Conservation (phyloP, 1,284 basidiomycete genomes). For the Anthracocystis walkeri region DNA sequence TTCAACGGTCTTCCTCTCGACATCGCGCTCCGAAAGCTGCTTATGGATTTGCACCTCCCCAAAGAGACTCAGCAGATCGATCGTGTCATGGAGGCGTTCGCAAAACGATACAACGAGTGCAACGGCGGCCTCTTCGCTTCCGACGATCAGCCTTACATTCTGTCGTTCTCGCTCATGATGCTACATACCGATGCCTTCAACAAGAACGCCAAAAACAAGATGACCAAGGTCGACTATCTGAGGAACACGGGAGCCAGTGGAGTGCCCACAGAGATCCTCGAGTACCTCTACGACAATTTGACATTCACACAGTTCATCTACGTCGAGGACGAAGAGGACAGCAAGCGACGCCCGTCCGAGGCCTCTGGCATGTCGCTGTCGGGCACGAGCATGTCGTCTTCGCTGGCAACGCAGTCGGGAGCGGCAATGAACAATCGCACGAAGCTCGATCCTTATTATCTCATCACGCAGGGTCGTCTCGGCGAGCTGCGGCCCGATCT, state of each 20-base stretch:
- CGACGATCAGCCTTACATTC: slow-evolving; percentile 88
- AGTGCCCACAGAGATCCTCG: slow-evolving; percentile 83
- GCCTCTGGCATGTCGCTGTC: slow-evolving; percentile 19
- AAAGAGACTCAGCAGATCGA: slow-evolving; percentile 99
- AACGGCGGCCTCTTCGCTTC: slow-evolving; percentile 82
- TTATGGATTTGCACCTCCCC: slow-evolving; percentile 92
- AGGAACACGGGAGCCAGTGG: slow-evolving; percentile 76
- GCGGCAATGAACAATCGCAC: slow-evolving; percentile 67
- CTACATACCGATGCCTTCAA: slow-evolving; percentile 98
- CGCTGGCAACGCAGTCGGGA: slow-evolving; percentile 20
- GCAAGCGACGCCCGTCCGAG: slow-evolving; percentile 37
- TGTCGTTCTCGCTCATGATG: slow-evolving; percentile 99
- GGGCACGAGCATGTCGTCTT: slow-evolving; percentile 13
- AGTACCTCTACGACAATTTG: slow-evolving; percentile 98
- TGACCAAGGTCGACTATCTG: slow-evolving; percentile 74
- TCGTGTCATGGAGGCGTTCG: slow-evolving; percentile 94
- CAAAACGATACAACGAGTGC: slow-evolving; percentile 83
- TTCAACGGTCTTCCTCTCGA: slow-evolving; percentile 88
- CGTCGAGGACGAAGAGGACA: slow-evolving; percentile 78
- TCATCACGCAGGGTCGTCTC: slow-evolving; percentile 82
- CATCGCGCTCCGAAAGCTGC: slow-evolving; percentile 86
- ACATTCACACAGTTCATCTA: slow-evolving; percentile 93
- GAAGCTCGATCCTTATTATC: slow-evolving; percentile 90
- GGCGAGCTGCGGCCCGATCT: slow-evolving; percentile 74
- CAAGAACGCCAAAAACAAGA: slow-evolving; percentile 95